phyloP scores from a whole-genome alignment of 2,329 filamentous ascomycete genomes.

The Monilinia polystroma region DNA sequence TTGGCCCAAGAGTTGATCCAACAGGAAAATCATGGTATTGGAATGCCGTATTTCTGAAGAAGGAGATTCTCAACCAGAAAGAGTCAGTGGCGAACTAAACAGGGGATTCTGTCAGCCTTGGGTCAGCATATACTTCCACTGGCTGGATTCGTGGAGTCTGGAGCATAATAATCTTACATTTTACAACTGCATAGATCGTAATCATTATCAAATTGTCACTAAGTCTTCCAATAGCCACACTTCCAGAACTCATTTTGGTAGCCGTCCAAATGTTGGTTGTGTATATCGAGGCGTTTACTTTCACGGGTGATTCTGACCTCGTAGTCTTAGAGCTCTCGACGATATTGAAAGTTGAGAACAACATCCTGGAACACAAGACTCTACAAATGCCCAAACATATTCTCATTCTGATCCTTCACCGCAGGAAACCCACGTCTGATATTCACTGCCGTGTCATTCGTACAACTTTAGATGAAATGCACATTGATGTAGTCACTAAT shows the following conservation, averaged over 20 bases:
- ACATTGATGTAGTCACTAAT: neutral
- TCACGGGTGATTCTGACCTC: neutral
- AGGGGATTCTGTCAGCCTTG: neutral
- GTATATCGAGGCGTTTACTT: neutral
- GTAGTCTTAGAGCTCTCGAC: neutral
- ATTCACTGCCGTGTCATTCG: neutral
- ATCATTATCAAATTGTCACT: neutral
- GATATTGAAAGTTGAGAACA: neutral
- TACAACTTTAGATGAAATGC: neutral
- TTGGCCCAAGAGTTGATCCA: constrained; percentile 25
- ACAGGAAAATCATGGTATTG: constrained; percentile 30
- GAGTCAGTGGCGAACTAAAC: neutral
- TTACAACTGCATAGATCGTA: neutral
- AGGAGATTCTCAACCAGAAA: constrained; percentile 21
- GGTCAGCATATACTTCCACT: neutral
- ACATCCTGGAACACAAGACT: neutral
- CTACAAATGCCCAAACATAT: neutral
- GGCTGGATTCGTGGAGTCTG: neutral
- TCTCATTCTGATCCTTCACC: neutral
- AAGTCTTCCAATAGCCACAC: neutral
- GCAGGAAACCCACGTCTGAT: neutral
- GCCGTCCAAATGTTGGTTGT: neutral
- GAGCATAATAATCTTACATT: neutral
- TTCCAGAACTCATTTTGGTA: neutral
- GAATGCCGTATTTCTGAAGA: constrained; percentile 32